Percentiles rank a stretch among this genome's conserved stretches.
Conservation (phyloP, 306 rosid species). For the Carpinus viminea region DNA sequence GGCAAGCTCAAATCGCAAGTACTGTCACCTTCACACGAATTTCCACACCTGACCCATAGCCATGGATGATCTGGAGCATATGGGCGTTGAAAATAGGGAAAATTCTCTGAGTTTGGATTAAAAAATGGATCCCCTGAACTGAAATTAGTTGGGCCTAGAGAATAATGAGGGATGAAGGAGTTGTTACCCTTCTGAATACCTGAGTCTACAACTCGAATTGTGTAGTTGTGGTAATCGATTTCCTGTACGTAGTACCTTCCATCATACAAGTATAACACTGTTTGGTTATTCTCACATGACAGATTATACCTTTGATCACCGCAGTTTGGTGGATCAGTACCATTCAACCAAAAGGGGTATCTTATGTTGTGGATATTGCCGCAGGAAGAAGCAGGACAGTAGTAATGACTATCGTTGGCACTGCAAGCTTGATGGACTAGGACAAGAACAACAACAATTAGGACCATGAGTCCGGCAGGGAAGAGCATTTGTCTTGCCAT, state of each 20-base stretch:
- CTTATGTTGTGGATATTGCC: constrained; percentile 26
- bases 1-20: no score
- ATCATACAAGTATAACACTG: neutral
- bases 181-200: neutral
- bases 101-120: no score
- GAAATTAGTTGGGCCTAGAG: neutral
- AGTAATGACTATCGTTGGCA: neutral
- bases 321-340: neutral
- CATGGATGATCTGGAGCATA: neutral
- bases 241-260: constrained; percentile 23
- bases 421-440: neutral
- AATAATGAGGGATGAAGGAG: constrained; percentile 22
- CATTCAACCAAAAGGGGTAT: constrained; percentile 29
- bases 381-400: constrained; percentile 13
- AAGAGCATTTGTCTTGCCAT: neutral
- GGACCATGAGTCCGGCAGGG: neutral
- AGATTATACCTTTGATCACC: neutral
- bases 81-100: no score
- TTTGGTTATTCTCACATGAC: constrained; percentile 28
- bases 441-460: neutral
- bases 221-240: constrained; percentile 35
- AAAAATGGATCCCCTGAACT: neutral
- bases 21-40: no score
- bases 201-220: constrained; percentile 22
- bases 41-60: no score